phyloP scores from a whole-genome alignment of 148 eudicot genomes.

The Beta vulgaris region DNA sequence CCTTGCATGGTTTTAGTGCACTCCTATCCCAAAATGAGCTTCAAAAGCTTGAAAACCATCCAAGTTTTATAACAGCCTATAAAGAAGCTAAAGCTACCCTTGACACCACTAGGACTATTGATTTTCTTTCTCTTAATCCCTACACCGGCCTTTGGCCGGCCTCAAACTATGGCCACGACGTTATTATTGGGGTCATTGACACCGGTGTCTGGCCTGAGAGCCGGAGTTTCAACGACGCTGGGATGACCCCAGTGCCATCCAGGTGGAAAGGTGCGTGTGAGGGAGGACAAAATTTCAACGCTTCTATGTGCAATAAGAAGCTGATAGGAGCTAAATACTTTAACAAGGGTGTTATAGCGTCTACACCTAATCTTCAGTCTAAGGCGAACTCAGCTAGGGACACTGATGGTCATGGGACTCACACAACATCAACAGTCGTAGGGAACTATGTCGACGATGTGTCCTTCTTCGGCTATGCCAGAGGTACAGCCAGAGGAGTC shows the following conservation, averaged over 20 bases:
- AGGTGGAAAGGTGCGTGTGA: slow-evolving; percentile 60
- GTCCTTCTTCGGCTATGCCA: slow-evolving; percentile 62
- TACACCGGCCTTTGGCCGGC: slow-evolving; percentile 54
- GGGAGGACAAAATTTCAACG: slow-evolving; percentile 41
- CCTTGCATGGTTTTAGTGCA: slow-evolving; percentile 70
- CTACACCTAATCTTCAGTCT: slow-evolving; percentile 29
- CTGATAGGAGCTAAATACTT: slow-evolving; percentile 58
- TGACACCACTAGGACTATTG: slow-evolving; percentile 51
- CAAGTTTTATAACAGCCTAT: slow-evolving; percentile 48
- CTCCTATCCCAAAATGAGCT: slow-evolving; percentile 40
- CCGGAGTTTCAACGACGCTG: slow-evolving; percentile 45
- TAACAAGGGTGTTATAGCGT: slow-evolving; percentile 51
- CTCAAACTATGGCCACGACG: slow-evolving; percentile 45
- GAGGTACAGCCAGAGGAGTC: slow-evolving; percentile 55
- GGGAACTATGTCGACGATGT: slow-evolving; percentile 50
- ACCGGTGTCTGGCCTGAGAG: slow-evolving; percentile 76
- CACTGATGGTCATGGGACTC: slow-evolving; percentile 72
- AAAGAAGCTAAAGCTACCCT: slow-evolving; percentile 33
- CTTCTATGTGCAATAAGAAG: slow-evolving; percentile 49
- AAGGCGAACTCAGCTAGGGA: slow-evolving; percentile 53
- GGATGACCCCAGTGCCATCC: slow-evolving; percentile 38
- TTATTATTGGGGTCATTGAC: slow-evolving; percentile 59
- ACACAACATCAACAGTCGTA: slow-evolving; percentile 58
- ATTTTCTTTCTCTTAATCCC: slow-evolving; percentile 52
- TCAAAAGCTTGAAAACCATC: slow-evolving; percentile 31